Conservation (phyloP, 371 early-diverging fungal genomes). For the Capniomyces stellatus region DNA sequence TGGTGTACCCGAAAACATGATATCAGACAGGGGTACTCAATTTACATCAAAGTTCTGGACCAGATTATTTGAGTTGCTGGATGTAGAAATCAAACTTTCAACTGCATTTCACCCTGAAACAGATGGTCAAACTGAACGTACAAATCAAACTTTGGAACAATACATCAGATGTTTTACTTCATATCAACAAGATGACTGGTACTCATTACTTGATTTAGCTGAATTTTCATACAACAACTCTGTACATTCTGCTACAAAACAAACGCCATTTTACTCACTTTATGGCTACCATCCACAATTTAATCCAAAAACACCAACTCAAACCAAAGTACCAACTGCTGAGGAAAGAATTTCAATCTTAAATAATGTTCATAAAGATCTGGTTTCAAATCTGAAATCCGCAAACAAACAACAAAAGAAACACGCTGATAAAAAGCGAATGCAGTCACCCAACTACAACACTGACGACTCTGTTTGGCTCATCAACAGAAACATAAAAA, state of each 20-base stretch:
- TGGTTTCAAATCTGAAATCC: background rate
- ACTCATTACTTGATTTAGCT: background rate
- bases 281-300: conserved; percentile 2
- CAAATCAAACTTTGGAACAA: conserved; percentile 4
- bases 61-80: background rate
- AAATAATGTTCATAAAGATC: background rate
- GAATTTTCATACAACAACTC: conserved; percentile 4
- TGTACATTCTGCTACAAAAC: background rate
- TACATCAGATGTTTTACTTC: background rate
- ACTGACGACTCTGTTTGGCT: background rate
- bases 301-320: background rate
- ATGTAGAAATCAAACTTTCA: conserved; percentile 1
- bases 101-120: conserved; percentile 6
- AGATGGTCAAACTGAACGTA: conserved; percentile 2
- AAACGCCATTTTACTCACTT: conserved; percentile 1
- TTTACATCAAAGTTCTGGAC: conserved; percentile 4
- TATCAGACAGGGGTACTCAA: conserved; percentile 3
- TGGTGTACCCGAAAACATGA: background rate
- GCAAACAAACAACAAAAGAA: background rate
- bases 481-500: background rate
- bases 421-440: conserved; percentile 1
- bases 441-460: background rate
- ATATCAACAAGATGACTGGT: conserved; percentile 4
- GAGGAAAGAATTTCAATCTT: background rate
- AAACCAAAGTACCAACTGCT: background rate